Conservation (phyloP, 2,329 filamentous ascomycete species). For the Pseudogymnoascus sp. region DNA sequence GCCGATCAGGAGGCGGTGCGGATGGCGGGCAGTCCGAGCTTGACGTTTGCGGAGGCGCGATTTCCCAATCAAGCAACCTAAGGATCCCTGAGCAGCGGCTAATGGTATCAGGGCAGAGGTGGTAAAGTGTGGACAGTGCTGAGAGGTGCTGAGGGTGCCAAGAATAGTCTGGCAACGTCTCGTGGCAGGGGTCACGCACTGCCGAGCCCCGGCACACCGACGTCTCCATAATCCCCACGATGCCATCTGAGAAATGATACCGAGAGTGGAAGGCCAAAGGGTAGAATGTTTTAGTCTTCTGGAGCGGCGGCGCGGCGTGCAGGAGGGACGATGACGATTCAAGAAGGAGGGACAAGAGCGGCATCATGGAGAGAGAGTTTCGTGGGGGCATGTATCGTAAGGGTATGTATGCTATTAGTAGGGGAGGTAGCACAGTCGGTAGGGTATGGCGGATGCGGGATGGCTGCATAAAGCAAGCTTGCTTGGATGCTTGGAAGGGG, state of each 20-base stretch:
- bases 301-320: not conserved
- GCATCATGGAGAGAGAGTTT: not conserved
- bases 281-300: not conserved
- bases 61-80: not conserved
- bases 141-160: not conserved
- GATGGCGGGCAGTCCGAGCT: not conserved
- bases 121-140: not conserved
- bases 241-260: not conserved
- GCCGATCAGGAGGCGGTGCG: not conserved
- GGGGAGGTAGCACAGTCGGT: not conserved
- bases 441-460: not conserved
- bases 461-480: not conserved
- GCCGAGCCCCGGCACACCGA: not conserved
- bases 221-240: not conserved
- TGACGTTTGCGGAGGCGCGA: not conserved
- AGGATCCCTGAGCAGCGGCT: not conserved
- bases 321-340: not conserved
- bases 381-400: not conserved
- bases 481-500: not conserved
- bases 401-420: not conserved
- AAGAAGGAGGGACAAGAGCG: not conserved
- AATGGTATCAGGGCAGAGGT: not conserved
- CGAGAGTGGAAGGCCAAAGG: not conserved
- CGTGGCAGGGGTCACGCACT: slow-evolving; percentile 2
- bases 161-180: not conserved